Evolutionary conservation across 2,329 filamentous ascomycete genomes (phyloP), one percentile per base, ranked within the genome.

Genomic region (Aureobasidium sp.): DNA sequence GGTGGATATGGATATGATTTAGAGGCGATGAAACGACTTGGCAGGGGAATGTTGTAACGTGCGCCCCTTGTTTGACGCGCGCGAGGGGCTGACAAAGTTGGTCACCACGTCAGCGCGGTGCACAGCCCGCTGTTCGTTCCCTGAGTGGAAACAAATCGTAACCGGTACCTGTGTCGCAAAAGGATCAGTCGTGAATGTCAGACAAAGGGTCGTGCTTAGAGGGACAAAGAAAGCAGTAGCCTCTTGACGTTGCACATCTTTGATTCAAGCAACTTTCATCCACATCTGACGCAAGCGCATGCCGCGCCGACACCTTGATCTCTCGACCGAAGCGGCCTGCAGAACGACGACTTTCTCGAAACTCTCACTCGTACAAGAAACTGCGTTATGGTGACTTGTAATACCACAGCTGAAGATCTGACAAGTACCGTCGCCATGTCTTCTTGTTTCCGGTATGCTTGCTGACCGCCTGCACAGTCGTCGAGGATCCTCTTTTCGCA

Each of bases 401-500:
- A 83, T 70, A 74, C 76, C 5, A 82, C 80, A 11, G 66, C 76
- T 61, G 78, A 80, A 67, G 72, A 79, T 62, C 68, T 73, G 64
- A 74, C 70, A 61, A 79, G 79, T 76, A 72, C 44, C 70, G 65
- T 50, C 9, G 59, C 29, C 36, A 25, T 25, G 13, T 25, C 13
- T 37, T 21, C 21, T 34, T 9, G 13, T 3, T 29, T 3, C 27
- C 34, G 4, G 45, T 10, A 36, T 34, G 7, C 34, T 32, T 13
- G 34, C 63, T 64, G 37, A 63, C 45, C 10, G 6, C 30, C 11
- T 5, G 7, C 21, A 64, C 63, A 77, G 76, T 80, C 65, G 64
- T 71, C 59, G 82, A 84, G 69, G 71, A 71, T 25, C 73, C 75
- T n/a, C 70, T 85, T 57, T 84, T 78, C 77, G 27, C 34, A 21